phyloP scores from a whole-genome alignment of 345 rosid genomes.

The Nephelium lappaceum region DNA sequence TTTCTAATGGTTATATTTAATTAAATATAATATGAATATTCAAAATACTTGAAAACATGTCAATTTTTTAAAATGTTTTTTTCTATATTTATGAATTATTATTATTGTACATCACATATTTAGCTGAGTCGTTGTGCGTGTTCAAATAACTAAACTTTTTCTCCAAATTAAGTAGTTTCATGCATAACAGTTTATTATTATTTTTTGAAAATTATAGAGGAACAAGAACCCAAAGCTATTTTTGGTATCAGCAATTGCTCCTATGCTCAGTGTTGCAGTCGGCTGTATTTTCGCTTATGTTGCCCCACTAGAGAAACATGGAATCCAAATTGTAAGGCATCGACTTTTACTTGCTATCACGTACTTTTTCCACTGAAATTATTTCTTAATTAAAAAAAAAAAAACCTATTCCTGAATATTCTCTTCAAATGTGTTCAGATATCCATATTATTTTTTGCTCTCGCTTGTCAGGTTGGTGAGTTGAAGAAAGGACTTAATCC shows the following conservation, averaged over 20 bases:
- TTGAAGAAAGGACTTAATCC: conserved; percentile 82
- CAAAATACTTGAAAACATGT: too few species aligned
- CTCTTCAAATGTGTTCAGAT: too few species aligned
- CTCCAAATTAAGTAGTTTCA: neutral
- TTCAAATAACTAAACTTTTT: too few species aligned
- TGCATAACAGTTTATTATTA: neutral
- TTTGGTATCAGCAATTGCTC: conserved; percentile 87
- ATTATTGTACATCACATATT: too few species aligned
- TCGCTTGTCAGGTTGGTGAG: conserved; percentile 61
- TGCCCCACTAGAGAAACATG: conserved; percentile 53
- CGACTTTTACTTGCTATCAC: neutral
- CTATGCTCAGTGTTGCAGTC: conserved; percentile 64
- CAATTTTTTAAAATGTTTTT: too few species aligned
- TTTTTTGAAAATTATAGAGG: conserved; percentile 40
- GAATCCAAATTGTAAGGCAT: conserved; percentile 62
- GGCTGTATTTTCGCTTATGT: conserved; percentile 73
- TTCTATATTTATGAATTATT: too few species aligned
- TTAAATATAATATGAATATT: too few species aligned
- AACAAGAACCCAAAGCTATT: conserved; percentile 71
- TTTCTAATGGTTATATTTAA: too few species aligned
- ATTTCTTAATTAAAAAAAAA: too few species aligned
- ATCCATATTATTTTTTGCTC: neutral
- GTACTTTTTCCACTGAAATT: neutral
- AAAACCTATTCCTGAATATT: neutral
- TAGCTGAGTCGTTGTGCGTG: too few species aligned